Conservation (phyloP, 805 yeast genomes). For the Candida nanaspora region DNA sequence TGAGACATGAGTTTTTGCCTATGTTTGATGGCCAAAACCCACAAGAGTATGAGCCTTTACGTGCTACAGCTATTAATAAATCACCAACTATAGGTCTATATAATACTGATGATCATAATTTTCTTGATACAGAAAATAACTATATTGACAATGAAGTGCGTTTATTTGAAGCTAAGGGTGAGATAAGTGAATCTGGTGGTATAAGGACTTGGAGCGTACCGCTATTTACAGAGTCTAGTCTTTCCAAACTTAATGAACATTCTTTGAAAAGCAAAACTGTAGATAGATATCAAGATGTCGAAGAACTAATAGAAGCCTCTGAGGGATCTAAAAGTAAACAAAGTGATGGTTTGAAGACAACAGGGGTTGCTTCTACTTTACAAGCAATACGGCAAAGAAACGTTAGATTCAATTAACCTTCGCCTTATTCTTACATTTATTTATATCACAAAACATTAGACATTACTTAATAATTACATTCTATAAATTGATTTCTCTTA, state of each 20-base stretch:
- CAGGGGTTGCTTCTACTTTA: no score
- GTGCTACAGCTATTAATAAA: constrained; percentile 16
- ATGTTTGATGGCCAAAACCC: constrained; percentile 10
- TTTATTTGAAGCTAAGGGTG: neutral
- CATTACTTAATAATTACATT: constrained; percentile 1
- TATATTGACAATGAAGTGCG: constrained; percentile 7
- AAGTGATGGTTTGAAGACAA: no score
- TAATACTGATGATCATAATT: constrained; percentile 1
- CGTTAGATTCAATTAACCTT: no score
- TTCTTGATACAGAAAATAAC: neutral
- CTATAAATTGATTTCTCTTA: constrained; percentile 30
- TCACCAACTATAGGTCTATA: constrained; percentile 2
- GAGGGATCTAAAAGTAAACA: no score
- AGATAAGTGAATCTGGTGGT: neutral
- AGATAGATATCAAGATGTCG: no score
- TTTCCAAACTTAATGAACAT: constrained; percentile 19
- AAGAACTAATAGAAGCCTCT: no score
- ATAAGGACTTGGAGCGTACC: constrained; percentile 29
- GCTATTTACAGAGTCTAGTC: constrained; percentile 24
- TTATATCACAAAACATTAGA: no score
- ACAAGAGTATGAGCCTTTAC: constrained; percentile 30
- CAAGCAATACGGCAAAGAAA: no score
- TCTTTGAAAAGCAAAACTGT: no score
- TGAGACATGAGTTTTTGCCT: constrained; percentile 40
- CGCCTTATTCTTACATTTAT: no score